Evolutionary conservation across 208 protist species (phyloP).

Genomic region (Trypanosoma rangeli): DNA sequence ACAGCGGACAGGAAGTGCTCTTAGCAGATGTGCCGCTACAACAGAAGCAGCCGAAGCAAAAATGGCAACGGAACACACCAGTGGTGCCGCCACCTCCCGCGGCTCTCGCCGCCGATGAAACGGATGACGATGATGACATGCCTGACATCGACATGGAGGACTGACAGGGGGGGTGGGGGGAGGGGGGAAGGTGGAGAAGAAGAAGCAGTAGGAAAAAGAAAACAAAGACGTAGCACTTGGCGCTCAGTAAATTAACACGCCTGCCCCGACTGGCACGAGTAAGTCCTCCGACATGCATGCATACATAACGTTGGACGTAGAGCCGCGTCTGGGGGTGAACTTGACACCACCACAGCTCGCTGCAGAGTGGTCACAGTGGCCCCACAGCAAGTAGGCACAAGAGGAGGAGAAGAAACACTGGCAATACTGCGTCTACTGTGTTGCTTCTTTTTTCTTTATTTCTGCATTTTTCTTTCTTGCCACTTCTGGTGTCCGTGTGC

Average conservation of each 20-base stretch:
- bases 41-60: neutral
- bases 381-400: neutral
- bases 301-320: neutral
- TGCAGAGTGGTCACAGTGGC: neutral
- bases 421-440: neutral
- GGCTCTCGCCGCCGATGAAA: neutral
- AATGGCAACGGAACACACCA: neutral
- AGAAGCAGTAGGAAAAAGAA: constrained; percentile 7
- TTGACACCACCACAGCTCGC: too few relatives aligned
- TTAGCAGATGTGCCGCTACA: too few relatives aligned
- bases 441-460: neutral
- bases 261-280: neutral
- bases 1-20: neutral
- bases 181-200: neutral
- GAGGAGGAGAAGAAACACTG: neutral
- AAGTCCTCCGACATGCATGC: neutral
- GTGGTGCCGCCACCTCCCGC: neutral
- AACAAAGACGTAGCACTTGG: neutral
- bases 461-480: constrained; percentile 5
- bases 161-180: constrained; percentile 6
- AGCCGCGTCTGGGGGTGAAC: neutral
- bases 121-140: constrained; percentile 41
- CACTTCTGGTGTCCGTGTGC: neutral
- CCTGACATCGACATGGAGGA: constrained; percentile 70
- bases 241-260: neutral